Evolutionary conservation across 805 yeast genomes (phyloP), one percentile per base, ranked within the genome.

Genomic region (Ogataea polymorpha): DNA sequence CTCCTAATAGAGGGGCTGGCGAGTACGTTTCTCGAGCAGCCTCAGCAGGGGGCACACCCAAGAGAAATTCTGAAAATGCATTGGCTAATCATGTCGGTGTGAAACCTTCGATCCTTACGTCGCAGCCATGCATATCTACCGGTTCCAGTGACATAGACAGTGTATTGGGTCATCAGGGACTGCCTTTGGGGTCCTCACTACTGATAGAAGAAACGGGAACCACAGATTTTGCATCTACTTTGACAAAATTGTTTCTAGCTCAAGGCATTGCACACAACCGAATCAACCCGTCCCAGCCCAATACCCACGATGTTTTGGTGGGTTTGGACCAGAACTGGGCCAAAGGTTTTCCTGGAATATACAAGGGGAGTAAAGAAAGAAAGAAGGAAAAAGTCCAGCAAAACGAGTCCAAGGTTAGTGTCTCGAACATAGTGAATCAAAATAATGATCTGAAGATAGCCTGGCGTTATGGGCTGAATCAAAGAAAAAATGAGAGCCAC

Each of bases 151-250:
- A 87, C 55, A 61, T 91, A 16, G 98, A 91, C 60, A 77, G 72
- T 48, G 62, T 86, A 3, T 58, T 91, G 37, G 77, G 75, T 1
- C 98, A 91, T 61, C 83, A 78, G 41, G 99, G 99, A 1, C 59
- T 90, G 12, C 98, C 98, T 1, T 51, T 86, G 10, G 96, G 96
- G 1, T 63, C 71, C 9, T 72, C 85, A 5, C 56, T 89, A 27
- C 59, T 90, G 11, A 58, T 91, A 4, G 91, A 87, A 59, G 98
- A 91, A 58, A 74, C 77, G 12, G 93, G 95, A 0, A 82, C 91
- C 6, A 91, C 98, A 0, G 97, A 91, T 56, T 91, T 88, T 56
- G 72, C 85, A 6, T 74, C 88, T 5, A 80, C 86, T 9, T 49
- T 91, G 26, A 59, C 80, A 20, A 79, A 89, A 48, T 66, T 78